phyloP scores from a whole-genome alignment of 805 yeast genomes.

The Grigorovia jiainica region DNA sequence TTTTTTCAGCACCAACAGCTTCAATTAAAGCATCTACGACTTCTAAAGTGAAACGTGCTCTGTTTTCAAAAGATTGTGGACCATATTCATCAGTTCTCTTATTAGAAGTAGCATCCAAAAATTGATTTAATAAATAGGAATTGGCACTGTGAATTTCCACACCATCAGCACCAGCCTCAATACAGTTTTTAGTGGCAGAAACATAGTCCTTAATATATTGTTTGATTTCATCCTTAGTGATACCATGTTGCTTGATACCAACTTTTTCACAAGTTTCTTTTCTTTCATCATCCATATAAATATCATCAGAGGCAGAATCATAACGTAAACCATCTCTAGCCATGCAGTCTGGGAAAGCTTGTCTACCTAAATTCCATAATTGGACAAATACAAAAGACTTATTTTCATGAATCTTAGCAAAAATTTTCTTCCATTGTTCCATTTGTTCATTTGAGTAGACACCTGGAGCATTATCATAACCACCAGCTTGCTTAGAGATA shows the following conservation, averaged over 20 bases:
- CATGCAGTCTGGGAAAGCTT: conserved; percentile 30
- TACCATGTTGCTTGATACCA: conserved; percentile 25
- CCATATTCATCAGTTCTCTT: conserved; percentile 45
- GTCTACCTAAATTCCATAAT: conserved; percentile 41
- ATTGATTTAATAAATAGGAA: conserved; percentile 51
- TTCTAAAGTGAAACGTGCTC: conserved; percentile 36
- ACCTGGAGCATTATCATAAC: conserved; percentile 38
- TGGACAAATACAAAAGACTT: conserved; percentile 39
- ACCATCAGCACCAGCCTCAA: conserved; percentile 40
- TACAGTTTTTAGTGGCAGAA: conserved; percentile 33
- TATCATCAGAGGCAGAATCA: conserved; percentile 32
- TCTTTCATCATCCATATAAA: conserved; percentile 27
- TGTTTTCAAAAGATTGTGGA: conserved; percentile 38
- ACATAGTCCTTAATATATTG: conserved; percentile 35
- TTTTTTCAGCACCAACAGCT: conserved; percentile 42
- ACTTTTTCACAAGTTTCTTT: conserved; percentile 27
- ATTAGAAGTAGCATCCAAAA: conserved; percentile 39
- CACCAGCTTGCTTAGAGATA: conserved; percentile 33
- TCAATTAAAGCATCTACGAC: conserved; percentile 42
- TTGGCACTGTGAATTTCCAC: conserved; percentile 61
- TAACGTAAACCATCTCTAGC: conserved; percentile 30
- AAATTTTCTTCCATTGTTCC: conserved; percentile 40
- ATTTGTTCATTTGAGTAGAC: conserved; percentile 39
- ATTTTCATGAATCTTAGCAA: conserved; percentile 41
- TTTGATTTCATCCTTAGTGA: conserved; percentile 30